These are phyloP conservation scores for Termitomyces sp. DNA, from an alignment of 768 basidiomycete species.

Conservation along the genomic window DNA sequence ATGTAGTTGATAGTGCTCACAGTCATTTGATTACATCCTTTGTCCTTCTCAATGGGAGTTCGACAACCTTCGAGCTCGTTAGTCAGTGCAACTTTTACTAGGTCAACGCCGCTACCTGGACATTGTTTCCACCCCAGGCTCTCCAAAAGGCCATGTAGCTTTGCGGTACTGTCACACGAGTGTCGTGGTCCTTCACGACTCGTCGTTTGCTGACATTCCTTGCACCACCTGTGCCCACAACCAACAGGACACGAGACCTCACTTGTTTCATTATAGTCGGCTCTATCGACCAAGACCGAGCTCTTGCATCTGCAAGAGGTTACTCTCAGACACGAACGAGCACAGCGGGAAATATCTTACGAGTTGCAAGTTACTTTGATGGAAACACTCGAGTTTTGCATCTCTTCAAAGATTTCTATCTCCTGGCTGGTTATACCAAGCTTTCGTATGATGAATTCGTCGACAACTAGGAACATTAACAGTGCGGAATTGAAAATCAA, in stretches of 20 bases:
- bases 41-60: slow-evolving; percentile 47
- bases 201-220: slow-evolving; percentile 44
- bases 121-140: slow-evolving; percentile 60
- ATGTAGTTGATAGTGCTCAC: slow-evolving; percentile 26
- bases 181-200: slow-evolving; percentile 24
- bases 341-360: slow-evolving; percentile 25
- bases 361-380: slow-evolving; percentile 41
- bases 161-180: slow-evolving; percentile 55
- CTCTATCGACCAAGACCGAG: slow-evolving; percentile 46
- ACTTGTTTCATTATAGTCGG: slow-evolving; percentile 36
- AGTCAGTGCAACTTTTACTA: background rate
- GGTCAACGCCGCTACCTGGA: slow-evolving; percentile 32
- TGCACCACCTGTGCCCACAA: slow-evolving; percentile 60
- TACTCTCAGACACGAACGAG: background rate
- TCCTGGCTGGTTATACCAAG: background rate
- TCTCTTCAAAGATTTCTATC: background rate
- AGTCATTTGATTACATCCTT: slow-evolving; percentile 58
- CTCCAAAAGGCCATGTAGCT: slow-evolving; percentile 49
- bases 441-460: background rate
- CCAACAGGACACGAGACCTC: slow-evolving; percentile 47
- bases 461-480: background rate
- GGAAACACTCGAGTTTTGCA: background rate
- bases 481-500: too few species aligned
- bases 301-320: slow-evolving; percentile 39
- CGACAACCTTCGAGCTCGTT: slow-evolving; percentile 32